These are phyloP conservation scores for Fusarium proliferatum DNA, from an alignment of 2,329 filamentous ascomycete genomes.

Conservation along the genomic window DNA sequence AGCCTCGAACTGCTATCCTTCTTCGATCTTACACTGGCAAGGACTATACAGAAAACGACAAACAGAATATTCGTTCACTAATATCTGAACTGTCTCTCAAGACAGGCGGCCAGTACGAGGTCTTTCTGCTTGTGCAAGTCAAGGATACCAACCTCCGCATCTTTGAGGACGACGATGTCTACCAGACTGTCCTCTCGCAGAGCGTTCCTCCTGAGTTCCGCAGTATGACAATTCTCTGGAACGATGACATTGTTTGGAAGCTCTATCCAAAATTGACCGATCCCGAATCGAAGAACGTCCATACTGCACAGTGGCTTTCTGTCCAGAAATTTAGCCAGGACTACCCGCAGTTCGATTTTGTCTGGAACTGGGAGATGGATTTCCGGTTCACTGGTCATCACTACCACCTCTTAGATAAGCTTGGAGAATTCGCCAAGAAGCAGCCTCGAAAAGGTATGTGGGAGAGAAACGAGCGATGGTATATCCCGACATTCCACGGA, in stretches of 20 bases:
- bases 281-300: constrained; percentile 63
- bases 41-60: constrained; percentile 81
- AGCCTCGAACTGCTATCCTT: constrained; percentile 76
- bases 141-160: constrained; percentile 70
- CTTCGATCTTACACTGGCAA: constrained; percentile 82
- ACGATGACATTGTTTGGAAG: constrained; percentile 76
- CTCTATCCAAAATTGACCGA: constrained; percentile 82
- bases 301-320: constrained; percentile 74
- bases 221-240: constrained; percentile 79
- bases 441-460: constrained; percentile 79
- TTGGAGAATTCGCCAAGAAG: constrained; percentile 70
- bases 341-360: constrained; percentile 81
- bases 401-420: constrained; percentile 79
- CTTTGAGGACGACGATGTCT: constrained; percentile 68
- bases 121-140: constrained; percentile 83
- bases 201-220: constrained; percentile 77
- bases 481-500: constrained; percentile 76
- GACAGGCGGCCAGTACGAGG: constrained; percentile 83
- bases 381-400: constrained; percentile 82
- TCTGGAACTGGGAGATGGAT: constrained; percentile 93
- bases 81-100: constrained; percentile 81
- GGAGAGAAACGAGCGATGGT: constrained; percentile 79
- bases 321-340: constrained; percentile 81
- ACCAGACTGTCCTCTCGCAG: constrained; percentile 68
- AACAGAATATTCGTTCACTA: constrained; percentile 81